Conservation (phyloP, 495 filamentous ascomycete species). For the Trichocladium uniseriatum region DNA sequence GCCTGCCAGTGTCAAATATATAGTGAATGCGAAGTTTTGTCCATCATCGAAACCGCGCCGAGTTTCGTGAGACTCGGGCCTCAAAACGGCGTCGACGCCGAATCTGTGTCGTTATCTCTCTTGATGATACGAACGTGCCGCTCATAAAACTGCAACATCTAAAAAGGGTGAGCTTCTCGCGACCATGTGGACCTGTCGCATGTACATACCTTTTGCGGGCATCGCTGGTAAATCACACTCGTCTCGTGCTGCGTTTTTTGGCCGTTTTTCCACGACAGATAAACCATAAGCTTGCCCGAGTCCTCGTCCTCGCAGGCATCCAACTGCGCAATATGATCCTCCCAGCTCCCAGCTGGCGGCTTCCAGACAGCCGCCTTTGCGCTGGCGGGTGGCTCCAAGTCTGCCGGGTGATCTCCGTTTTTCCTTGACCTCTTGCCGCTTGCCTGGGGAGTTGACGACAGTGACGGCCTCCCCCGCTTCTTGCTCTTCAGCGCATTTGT, state of each 20-base stretch:
- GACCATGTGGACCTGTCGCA: background rate
- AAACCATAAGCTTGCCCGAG: slow-evolving; percentile 39
- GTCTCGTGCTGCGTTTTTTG: slow-evolving; percentile 52
- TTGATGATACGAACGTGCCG: slow-evolving; percentile 45
- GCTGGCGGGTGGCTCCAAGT: slow-evolving; percentile 30
- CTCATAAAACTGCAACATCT: slow-evolving; percentile 57
- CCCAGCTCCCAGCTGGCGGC: slow-evolving; percentile 49
- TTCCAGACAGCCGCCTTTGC: slow-evolving; percentile 34
- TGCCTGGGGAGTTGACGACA: slow-evolving; percentile 20
- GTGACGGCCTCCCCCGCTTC: slow-evolving; percentile 37
- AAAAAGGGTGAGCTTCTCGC: slow-evolving; percentile 5
- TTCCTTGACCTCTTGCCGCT: slow-evolving; percentile 29
- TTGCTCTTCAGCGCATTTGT: slow-evolving; percentile 33
- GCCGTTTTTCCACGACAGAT: slow-evolving; percentile 48
- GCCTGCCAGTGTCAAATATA: background rate
- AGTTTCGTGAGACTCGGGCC: background rate
- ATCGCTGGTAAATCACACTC: slow-evolving; percentile 45
- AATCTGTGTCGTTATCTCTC: slow-evolving; percentile 13
- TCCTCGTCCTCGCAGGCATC: slow-evolving; percentile 49
- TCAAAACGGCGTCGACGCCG: background rate
- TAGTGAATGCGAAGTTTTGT: too few relatives aligned
- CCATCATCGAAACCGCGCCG: too few relatives aligned
- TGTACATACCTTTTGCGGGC: slow-evolving; percentile 48
- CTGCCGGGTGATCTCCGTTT: slow-evolving; percentile 30
- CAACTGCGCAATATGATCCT: slow-evolving; percentile 44